Conservation (phyloP, 2,329 filamentous ascomycete genomes). For the Nigrospora sphaerica region DNA sequence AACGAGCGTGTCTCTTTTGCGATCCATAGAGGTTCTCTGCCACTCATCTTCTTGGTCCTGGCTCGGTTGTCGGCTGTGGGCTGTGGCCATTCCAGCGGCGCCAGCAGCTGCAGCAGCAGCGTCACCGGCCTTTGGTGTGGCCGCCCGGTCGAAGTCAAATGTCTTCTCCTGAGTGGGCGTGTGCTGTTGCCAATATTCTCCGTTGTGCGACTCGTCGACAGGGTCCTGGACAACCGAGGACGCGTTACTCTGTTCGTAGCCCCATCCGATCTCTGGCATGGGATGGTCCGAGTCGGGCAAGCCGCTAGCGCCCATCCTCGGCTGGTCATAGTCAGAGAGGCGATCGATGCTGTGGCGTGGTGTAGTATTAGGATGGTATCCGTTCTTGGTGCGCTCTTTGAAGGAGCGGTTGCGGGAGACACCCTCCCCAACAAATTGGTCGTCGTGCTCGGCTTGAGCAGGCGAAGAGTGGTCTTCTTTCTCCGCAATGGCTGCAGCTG, state of each 20-base stretch:
- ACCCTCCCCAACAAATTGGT: slow-evolving; percentile 39
- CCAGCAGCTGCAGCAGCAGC: slow-evolving; percentile 47
- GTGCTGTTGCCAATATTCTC: slow-evolving; percentile 21
- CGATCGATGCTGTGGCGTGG: slow-evolving; percentile 53
- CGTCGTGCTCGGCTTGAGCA: slow-evolving; percentile 24
- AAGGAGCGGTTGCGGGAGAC: slow-evolving; percentile 57
- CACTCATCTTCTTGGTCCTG: slow-evolving; percentile 60
- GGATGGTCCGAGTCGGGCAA: slow-evolving; percentile 63
- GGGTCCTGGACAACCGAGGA: slow-evolving; percentile 76
- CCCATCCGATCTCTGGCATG: slow-evolving; percentile 71
- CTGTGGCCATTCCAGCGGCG: slow-evolving; percentile 35
- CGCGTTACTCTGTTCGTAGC: slow-evolving; percentile 48
- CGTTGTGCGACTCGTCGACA: slow-evolving; percentile 42
- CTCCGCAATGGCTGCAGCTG: slow-evolving; percentile 42
- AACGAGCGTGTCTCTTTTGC: slow-evolving; percentile 58
- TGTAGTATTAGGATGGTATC: slow-evolving; percentile 45
- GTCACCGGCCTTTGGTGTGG: slow-evolving; percentile 19
- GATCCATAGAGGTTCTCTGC: slow-evolving; percentile 53
- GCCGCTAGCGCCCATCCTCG: slow-evolving; percentile 60
- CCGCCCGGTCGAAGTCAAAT: slow-evolving; percentile 19
- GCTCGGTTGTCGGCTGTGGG: slow-evolving; percentile 45
- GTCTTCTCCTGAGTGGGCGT: slow-evolving; percentile 25
- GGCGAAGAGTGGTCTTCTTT: slow-evolving; percentile 29
- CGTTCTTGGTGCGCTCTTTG: slow-evolving; percentile 56
- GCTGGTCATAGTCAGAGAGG: slow-evolving; percentile 41